Conservation (phyloP, 495 filamentous ascomycete genomes). For the Gamarada debralockiae region DNA sequence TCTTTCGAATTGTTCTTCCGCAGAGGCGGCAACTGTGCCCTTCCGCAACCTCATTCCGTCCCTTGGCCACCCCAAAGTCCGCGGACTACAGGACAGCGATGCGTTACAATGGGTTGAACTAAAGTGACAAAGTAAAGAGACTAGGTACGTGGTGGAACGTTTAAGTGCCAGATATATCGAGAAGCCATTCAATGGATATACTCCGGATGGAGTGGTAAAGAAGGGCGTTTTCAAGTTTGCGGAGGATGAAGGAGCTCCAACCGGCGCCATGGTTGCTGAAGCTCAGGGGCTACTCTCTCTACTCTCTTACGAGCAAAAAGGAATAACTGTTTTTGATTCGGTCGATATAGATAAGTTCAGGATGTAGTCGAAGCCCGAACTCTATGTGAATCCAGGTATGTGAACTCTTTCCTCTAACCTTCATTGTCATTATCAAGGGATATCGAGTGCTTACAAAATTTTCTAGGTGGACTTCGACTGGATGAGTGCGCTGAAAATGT, state of each 20-base stretch:
- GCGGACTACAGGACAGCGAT: constrained; percentile 17
- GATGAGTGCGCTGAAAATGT: constrained; percentile 17
- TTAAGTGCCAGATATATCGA: constrained; percentile 16
- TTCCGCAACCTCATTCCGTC: constrained; percentile 23
- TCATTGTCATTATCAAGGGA: no score
- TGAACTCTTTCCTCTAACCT: not conserved
- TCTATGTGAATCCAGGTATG: constrained; percentile 25
- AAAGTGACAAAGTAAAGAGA: constrained; percentile 17
- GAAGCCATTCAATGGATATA: constrained; percentile 7
- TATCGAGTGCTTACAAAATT: not conserved
- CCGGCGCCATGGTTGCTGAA: constrained; percentile 9
- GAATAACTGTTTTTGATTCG: constrained; percentile 16
- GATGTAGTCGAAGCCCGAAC: constrained; percentile 25
- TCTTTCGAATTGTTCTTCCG: no score
- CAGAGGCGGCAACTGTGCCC: constrained; percentile 21
- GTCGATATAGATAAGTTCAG: constrained; percentile 22
- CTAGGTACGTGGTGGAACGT: constrained; percentile 22
- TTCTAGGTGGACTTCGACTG: constrained; percentile 19
- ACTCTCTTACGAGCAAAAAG: constrained; percentile 15
- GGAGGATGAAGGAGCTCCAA: constrained; percentile 24
- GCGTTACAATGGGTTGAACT: constrained; percentile 21
- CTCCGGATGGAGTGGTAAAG: constrained; percentile 19
- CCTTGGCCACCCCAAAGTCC: constrained; percentile 17
- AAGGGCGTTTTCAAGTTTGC: constrained; percentile 19
- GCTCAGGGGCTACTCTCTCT: constrained; percentile 7